Percentiles rank a stretch among this genome's conserved stretches.
Conservation (phyloP, 257 asterid species). For the Coffea eugenioides region DNA sequence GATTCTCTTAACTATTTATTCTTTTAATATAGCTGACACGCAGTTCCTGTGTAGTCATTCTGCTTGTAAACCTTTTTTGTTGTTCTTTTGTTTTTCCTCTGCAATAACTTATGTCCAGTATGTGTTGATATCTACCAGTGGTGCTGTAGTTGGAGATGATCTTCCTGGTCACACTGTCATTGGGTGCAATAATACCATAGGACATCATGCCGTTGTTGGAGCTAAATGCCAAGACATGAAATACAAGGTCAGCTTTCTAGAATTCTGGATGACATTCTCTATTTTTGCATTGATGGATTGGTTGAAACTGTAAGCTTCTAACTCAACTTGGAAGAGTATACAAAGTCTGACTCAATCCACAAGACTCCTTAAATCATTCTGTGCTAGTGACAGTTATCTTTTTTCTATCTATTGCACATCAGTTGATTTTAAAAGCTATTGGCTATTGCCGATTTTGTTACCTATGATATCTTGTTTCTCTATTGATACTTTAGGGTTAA, state of each 20-base stretch:
- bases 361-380: background rate
- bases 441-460: background rate
- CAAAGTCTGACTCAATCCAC: too few species aligned
- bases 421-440: background rate
- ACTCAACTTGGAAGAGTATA: background rate
- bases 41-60: conserved; percentile 2
- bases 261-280: background rate
- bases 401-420: background rate
- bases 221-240: conserved; percentile 89
- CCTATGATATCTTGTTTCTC: background rate
- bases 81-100: background rate
- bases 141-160: conserved; percentile 92
- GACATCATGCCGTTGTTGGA: conserved; percentile 90
- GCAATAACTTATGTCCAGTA: background rate
- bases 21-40: background rate
- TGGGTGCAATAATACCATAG: conserved; percentile 76
- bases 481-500: background rate
- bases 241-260: conserved; percentile 54
- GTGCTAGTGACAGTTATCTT: background rate
- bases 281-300: conserved; percentile 1
- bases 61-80: background rate
- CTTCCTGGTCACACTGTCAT: conserved; percentile 79
- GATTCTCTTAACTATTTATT: background rate
- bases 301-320: background rate
- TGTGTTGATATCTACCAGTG: conserved; percentile 41